Conservation (phyloP, 495 filamentous ascomycete species). For the Pseudomonodictys pantanalensis region DNA sequence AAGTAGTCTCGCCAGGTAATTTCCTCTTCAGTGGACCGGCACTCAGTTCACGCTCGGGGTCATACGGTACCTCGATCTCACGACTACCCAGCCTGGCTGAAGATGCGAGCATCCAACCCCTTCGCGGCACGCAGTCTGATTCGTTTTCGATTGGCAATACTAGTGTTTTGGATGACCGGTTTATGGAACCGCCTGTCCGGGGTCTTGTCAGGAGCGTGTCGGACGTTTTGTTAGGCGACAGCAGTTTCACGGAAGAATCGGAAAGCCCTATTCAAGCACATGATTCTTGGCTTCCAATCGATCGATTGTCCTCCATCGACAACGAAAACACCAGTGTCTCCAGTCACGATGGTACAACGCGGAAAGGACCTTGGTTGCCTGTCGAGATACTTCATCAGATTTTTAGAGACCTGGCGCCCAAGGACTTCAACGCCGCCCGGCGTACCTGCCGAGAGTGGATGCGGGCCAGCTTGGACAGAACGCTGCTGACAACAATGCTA, state of each 20-base stretch:
- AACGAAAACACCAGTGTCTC: too few species aligned
- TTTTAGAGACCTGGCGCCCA: conserved; percentile 52
- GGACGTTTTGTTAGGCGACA: conserved; percentile 23
- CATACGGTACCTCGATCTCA: conserved; percentile 14
- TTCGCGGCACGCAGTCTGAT: conserved; percentile 8
- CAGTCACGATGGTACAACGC: neutral
- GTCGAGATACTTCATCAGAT: conserved; percentile 63
- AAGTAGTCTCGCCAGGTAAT: conserved; percentile 32
- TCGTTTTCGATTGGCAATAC: conserved; percentile 11
- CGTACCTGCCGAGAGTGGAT: conserved; percentile 67
- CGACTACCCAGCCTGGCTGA: conserved; percentile 16
- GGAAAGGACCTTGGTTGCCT: too few species aligned
- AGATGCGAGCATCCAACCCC: conserved; percentile 6
- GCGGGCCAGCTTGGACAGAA: conserved; percentile 56
- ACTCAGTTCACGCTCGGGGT: conserved; percentile 22
- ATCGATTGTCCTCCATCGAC: too few species aligned
- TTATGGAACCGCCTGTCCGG: conserved; percentile 25
- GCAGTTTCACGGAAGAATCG: conserved; percentile 9
- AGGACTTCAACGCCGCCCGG: conserved; percentile 65
- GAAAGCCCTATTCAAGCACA: conserved; percentile 17
- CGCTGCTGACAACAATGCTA: conserved; percentile 53
- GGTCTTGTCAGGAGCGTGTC: conserved; percentile 24
- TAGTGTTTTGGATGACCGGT: conserved; percentile 19
- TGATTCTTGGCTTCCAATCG: too few species aligned
- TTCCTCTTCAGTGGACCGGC: conserved; percentile 37